Percentiles rank a stretch among this genome's conserved stretches.
These are phyloP conservation scores for Acmispon strigosus DNA, from an alignment of 306 rosid species.

Conservation along the genomic window DNA sequence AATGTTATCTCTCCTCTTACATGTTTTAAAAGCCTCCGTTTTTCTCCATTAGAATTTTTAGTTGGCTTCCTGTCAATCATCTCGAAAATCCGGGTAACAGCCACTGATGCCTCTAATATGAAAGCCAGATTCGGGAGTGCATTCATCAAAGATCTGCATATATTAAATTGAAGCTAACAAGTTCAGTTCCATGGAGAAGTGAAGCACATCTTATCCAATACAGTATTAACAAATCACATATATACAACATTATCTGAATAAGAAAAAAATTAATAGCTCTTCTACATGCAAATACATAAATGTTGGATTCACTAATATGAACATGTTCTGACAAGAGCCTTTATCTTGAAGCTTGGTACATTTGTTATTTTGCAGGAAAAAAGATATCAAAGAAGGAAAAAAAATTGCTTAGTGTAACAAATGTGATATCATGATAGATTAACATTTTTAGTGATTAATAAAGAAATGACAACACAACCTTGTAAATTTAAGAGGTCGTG, in stretches of 20 bases:
- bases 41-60: constrained; percentile 26
- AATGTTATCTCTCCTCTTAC: constrained; percentile 57
- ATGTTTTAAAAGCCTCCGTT: constrained; percentile 33
- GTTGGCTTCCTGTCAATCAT: constrained; percentile 42
- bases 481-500: too few species aligned
- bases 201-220: neutral
- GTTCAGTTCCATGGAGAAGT: neutral
- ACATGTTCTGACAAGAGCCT: neutral
- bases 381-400: neutral
- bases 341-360: neutral
- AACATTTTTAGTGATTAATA: too few species aligned
- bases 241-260: neutral
- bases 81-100: constrained; percentile 46
- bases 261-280: neutral
- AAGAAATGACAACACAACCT: too few species aligned
- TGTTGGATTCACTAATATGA: neutral
- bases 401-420: too few species aligned
- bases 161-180: neutral
- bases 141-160: constrained; percentile 54
- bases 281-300: neutral
- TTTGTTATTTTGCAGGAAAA: neutral
- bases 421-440: too few species aligned
- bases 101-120: constrained; percentile 44
- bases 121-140: constrained; percentile 67
- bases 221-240: neutral